These are phyloP conservation scores for Ajuga reptans DNA, from an alignment of 305 asterid species.

Conservation along the genomic window DNA sequence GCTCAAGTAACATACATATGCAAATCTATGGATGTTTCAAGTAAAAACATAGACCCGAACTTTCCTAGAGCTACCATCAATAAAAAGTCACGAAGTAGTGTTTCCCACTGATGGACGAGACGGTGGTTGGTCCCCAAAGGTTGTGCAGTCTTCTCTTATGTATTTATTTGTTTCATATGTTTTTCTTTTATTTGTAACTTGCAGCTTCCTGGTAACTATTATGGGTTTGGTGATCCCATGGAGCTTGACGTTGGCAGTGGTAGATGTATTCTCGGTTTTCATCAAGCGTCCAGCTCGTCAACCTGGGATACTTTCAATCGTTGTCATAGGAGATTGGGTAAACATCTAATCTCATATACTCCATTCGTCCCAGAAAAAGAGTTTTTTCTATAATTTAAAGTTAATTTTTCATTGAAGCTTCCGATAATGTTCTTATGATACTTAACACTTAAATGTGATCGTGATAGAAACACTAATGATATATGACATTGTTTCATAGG, in stretches of 20 bases:
- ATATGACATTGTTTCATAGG: conserved; percentile 27
- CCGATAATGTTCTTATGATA: neutral
- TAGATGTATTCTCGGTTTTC: conserved; percentile 60
- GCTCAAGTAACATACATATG: too few relatives aligned
- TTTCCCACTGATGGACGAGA: too few relatives aligned
- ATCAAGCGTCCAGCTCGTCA: conserved; percentile 55
- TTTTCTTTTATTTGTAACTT: neutral
- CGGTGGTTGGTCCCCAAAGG: too few relatives aligned
- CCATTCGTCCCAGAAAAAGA: neutral
- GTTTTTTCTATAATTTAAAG: too few relatives aligned
- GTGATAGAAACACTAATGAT: too few relatives aligned
- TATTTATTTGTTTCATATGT: neutral
- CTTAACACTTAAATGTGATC: too few relatives aligned
- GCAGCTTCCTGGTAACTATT: conserved; percentile 84
- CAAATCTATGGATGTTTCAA: neutral
- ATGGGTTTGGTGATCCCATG: conserved; percentile 90
- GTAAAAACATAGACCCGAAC: too few relatives aligned
- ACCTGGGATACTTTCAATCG: conserved; percentile 46
- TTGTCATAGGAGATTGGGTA: conserved; percentile 91
- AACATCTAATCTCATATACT: neutral
- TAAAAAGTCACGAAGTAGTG: too few relatives aligned
- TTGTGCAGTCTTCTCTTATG: neutral
- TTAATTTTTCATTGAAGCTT: neutral
- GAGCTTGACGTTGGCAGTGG: conserved; percentile 79
- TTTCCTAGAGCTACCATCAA: too few relatives aligned